A percentile compares a stretch with the other conserved stretches of the same genome.
phyloP scores from a whole-genome alignment of 257 asterid species.

The Solanum etuberosum region DNA sequence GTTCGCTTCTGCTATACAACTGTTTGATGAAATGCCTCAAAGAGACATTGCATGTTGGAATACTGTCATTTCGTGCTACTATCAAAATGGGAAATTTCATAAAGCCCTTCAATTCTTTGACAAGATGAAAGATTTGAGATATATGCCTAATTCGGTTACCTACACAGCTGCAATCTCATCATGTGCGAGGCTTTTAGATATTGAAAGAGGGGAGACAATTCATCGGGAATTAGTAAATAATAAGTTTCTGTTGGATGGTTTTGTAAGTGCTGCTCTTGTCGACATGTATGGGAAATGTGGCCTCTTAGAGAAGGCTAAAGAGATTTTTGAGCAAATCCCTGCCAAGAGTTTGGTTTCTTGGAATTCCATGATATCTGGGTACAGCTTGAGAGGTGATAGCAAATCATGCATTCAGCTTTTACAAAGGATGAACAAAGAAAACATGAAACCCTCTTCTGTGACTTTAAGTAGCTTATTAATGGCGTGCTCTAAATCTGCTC shows the following conservation, averaged over 20 bases:
- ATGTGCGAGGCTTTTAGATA: conserved; percentile 47
- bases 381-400: conserved; percentile 54
- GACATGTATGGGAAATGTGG: conserved; percentile 88
- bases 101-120: conserved; percentile 58
- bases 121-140: conserved; percentile 42
- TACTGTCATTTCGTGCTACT: conserved; percentile 54
- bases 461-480: conserved; percentile 48
- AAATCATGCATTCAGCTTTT: conserved; percentile 41
- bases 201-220: conserved; percentile 45
- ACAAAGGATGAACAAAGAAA: conserved; percentile 34
- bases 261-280: conserved; percentile 57
- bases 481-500: conserved; percentile 61
- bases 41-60: conserved; percentile 74
- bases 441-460: conserved; percentile 31
- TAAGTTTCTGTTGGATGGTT: conserved; percentile 37
- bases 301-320: conserved; percentile 39
- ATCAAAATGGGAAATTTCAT: conserved; percentile 55
- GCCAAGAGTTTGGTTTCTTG: conserved; percentile 60
- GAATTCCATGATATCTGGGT: conserved; percentile 69
- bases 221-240: conserved; percentile 35
- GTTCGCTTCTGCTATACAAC: conserved; percentile 32
- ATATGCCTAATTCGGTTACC: conserved; percentile 53
- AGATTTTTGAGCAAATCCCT: conserved; percentile 41
- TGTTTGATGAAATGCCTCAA: conserved; percentile 73
- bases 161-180: conserved; percentile 64